phyloP scores from a whole-genome alignment of 140 eudicot species.

The Stevia rebaudiana region DNA sequence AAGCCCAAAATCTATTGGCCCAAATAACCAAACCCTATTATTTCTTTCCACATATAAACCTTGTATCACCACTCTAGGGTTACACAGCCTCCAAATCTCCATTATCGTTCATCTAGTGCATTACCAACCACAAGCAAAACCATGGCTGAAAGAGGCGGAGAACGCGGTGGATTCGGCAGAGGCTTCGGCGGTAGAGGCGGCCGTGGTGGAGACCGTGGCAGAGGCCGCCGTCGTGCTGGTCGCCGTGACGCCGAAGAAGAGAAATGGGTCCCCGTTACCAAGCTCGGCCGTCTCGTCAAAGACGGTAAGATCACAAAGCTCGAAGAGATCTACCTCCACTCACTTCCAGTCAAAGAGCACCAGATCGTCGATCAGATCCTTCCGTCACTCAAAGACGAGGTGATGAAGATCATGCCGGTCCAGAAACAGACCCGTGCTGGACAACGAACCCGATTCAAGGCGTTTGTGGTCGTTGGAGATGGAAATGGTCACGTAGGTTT shows the following conservation, averaged over 20 bases:
- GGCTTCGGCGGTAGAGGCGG: constrained; percentile 45
- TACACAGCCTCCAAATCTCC: constrained; percentile 11
- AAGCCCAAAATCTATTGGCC: neutral
- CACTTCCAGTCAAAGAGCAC: constrained; percentile 44
- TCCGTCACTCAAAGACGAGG: constrained; percentile 43
- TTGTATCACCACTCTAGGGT: constrained; percentile 14
- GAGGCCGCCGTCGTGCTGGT: constrained; percentile 40
- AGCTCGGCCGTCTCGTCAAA: constrained; percentile 46
- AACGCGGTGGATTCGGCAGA: constrained; percentile 42
- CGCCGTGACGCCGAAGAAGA: constrained; percentile 48
- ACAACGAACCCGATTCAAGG: constrained; percentile 49
- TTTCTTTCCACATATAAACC: constrained; percentile 14
- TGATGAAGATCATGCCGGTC: constrained; percentile 56
- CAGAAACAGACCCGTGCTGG: constrained; percentile 60
- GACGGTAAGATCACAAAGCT: constrained; percentile 38
- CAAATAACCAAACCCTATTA: constrained; percentile 25
- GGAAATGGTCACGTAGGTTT: constrained; percentile 45
- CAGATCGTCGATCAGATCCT: constrained; percentile 44
- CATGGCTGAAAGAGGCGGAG: constrained; percentile 65
- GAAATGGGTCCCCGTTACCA: constrained; percentile 48
- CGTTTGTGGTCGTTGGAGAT: constrained; percentile 54
- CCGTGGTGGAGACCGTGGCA: constrained; percentile 43
- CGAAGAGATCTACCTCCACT: constrained; percentile 48
- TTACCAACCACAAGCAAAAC: constrained; percentile 12
- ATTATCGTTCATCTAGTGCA: neutral